A percentile compares a stretch with the other conserved stretches of the same genome.
Evolutionary conservation across 768 basidiomycete species (phyloP).

Genomic region (Candolleomyces aberdarensis): DNA sequence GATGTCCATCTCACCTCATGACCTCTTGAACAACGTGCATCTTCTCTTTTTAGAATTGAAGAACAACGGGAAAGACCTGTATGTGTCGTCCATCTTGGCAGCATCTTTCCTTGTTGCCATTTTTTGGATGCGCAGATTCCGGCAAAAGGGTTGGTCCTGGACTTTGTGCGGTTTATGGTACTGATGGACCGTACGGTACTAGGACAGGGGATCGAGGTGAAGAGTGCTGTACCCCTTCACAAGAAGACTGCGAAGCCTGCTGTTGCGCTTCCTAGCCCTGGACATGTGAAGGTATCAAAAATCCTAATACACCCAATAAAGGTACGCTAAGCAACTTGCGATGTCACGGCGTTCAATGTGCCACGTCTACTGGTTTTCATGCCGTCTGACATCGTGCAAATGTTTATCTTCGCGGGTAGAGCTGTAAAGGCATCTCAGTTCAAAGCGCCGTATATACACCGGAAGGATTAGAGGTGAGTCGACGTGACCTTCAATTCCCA

Average conservation of each 20-base stretch:
- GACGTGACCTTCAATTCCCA: not conserved
- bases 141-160: slow-evolving; percentile 4
- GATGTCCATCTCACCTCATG: not conserved
- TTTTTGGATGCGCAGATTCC: not conserved
- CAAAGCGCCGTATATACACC: slow-evolving; percentile 52
- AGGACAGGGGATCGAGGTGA: not conserved
- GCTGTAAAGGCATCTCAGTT: slow-evolving; percentile 67
- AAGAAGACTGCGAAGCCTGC: slow-evolving; percentile 30
- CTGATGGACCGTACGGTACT: not conserved
- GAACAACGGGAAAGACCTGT: not conserved
- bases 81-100: not conserved
- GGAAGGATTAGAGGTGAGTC: slow-evolving; percentile 61
- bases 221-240: slow-evolving; percentile 15
- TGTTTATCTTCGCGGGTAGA: slow-evolving; percentile 36
- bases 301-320: slow-evolving; percentile 71
- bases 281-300: slow-evolving; percentile 46
- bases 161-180: not conserved
- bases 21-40: not conserved
- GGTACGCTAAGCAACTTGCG: slow-evolving; percentile 28
- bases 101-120: not conserved
- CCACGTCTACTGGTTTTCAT: not conserved
- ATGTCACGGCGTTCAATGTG: not conserved
- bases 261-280: slow-evolving; percentile 9
- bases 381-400: not conserved
- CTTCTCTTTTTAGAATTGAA: not conserved